A percentile compares a stretch with the other conserved stretches of the same genome.
These are phyloP conservation scores for Fusarium hostae DNA, from an alignment of 2,329 filamentous ascomycete species.

Conservation along the genomic window DNA sequence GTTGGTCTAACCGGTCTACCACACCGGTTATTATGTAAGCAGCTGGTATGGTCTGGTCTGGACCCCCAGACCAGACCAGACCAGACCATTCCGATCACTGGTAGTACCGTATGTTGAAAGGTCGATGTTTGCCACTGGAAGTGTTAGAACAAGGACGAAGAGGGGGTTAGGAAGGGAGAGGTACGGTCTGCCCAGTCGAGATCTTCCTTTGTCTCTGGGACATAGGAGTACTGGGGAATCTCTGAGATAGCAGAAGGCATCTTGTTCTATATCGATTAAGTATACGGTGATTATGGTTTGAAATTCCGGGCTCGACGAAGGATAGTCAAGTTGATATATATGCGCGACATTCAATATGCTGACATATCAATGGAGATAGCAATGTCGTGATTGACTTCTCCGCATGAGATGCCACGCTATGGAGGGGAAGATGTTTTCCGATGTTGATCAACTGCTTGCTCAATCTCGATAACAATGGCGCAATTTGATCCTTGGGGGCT, in stretches of 20 bases:
- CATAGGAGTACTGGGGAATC: conserved; percentile 46
- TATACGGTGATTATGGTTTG: background rate
- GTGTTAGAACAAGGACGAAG: background rate
- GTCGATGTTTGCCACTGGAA: conserved; percentile 49
- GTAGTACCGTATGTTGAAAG: conserved; percentile 50
- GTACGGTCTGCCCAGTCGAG: conserved; percentile 53
- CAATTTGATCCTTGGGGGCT: background rate
- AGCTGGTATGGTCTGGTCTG: too few species aligned
- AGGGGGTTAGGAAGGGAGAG: background rate
- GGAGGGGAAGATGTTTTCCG: background rate
- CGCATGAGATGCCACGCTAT: background rate
- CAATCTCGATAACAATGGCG: background rate
- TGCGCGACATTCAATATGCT: background rate
- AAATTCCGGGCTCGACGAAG: background rate
- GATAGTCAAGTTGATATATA: background rate
- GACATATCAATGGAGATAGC: background rate
- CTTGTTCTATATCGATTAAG: background rate
- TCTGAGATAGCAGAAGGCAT: background rate
- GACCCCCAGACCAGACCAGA: too few species aligned
- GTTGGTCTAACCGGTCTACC: too few species aligned
- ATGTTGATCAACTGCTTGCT: background rate
- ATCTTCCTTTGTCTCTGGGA: conserved; percentile 51
- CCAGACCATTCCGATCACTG: too few species aligned
- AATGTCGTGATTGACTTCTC: conserved; percentile 1
- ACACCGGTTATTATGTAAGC: too few species aligned